These are phyloP conservation scores for Kurtzmaniella natalensis DNA, from an alignment of 1,139 yeast genomes.

Conservation along the genomic window DNA sequence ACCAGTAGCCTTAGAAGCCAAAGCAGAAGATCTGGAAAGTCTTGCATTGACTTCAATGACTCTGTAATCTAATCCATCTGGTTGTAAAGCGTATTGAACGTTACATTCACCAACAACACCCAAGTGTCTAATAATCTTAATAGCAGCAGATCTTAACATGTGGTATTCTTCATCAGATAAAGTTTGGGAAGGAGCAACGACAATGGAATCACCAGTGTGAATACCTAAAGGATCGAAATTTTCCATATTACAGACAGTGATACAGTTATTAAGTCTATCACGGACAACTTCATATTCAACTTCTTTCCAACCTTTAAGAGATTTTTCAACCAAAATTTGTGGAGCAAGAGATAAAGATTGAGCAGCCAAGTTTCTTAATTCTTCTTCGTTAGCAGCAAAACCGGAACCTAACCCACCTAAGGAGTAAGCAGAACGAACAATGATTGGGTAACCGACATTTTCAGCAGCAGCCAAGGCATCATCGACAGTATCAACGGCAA, in stretches of 20 bases:
- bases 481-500: constrained; percentile 90
- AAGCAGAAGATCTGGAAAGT: constrained; percentile 93
- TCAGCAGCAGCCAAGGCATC: constrained; percentile 89
- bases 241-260: constrained; percentile 99
- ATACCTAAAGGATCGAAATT: constrained; percentile 97
- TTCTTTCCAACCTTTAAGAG: constrained; percentile 98
- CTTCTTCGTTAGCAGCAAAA: constrained; percentile 79
- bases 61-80: constrained; percentile 91
- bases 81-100: constrained; percentile 94
- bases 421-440: constrained; percentile 96
- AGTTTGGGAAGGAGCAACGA: constrained; percentile 98
- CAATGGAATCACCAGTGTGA: constrained; percentile 98
- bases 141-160: constrained; percentile 96
- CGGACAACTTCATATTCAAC: constrained; percentile 98
- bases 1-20: constrained; percentile 98
- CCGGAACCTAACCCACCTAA: constrained; percentile 99
- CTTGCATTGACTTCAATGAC: constrained; percentile 98
- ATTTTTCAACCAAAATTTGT: constrained; percentile 93
- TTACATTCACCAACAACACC: constrained; percentile 99
- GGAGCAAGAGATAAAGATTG: constrained; percentile 89
- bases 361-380: constrained; percentile 80
- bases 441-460: constrained; percentile 87
- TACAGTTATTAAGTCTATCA: constrained; percentile 94
- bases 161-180: constrained; percentile 95
- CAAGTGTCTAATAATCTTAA: constrained; percentile 92